Conservation (phyloP, 768 basidiomycete genomes). For the Kwoniella dejecticola region DNA sequence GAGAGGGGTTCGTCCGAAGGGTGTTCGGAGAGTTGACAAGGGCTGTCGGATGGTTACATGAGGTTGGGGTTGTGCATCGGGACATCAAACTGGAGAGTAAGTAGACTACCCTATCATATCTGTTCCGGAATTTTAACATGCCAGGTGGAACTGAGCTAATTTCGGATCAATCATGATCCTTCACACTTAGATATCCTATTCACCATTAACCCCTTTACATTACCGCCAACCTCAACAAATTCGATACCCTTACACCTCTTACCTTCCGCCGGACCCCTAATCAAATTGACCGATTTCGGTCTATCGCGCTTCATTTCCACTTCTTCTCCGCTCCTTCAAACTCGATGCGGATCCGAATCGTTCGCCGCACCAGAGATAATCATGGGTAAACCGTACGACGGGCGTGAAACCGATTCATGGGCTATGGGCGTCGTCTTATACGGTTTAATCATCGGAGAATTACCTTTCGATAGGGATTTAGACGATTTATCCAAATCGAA, state of each 20-base stretch:
- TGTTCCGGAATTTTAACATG: neutral
- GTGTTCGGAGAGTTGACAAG: slow-evolving; percentile 76
- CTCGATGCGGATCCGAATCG: slow-evolving; percentile 83
- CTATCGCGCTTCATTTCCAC: slow-evolving; percentile 81
- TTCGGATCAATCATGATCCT: neutral
- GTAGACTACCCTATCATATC: slow-evolving; percentile 32
- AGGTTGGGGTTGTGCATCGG: slow-evolving; percentile 79
- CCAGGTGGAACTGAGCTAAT: neutral
- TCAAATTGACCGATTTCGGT: slow-evolving; percentile 87
- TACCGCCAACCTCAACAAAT: slow-evolving; percentile 45
- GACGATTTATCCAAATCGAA: slow-evolving; percentile 24
- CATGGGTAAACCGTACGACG: slow-evolving; percentile 69
- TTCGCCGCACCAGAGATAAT: slow-evolving; percentile 68
- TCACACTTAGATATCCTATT: slow-evolving; percentile 68
- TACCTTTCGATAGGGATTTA: slow-evolving; percentile 66
- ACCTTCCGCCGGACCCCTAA: slow-evolving; percentile 59
- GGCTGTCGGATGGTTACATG: slow-evolving; percentile 85
- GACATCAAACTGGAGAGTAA: slow-evolving; percentile 77
- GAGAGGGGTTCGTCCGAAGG: slow-evolving; percentile 61
- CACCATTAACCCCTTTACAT: slow-evolving; percentile 61
- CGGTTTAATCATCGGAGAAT: slow-evolving; percentile 67
- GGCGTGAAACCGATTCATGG: slow-evolving; percentile 83
- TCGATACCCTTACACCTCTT: slow-evolving; percentile 41
- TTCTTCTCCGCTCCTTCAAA: slow-evolving; percentile 65
- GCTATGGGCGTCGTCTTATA: slow-evolving; percentile 85